These are phyloP conservation scores for Fusarium camptoceras DNA, from an alignment of 2,329 filamentous ascomycete genomes.

Conservation along the genomic window DNA sequence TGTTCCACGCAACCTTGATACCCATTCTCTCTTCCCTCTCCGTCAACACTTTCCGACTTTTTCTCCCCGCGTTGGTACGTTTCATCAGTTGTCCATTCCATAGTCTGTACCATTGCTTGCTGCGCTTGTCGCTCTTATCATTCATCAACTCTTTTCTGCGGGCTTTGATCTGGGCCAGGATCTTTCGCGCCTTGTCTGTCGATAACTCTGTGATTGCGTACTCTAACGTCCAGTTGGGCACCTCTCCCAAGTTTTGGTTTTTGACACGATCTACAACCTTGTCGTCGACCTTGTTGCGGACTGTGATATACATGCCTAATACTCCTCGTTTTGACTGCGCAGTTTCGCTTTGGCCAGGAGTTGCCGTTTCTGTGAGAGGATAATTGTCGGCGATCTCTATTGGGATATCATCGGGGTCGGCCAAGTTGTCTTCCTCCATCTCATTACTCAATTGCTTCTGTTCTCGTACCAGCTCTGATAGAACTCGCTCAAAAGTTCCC, in stretches of 20 bases:
- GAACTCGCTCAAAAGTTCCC: slow-evolving; percentile 62
- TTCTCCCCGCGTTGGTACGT: slow-evolving; percentile 65
- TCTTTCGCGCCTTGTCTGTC: slow-evolving; percentile 54
- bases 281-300: slow-evolving; percentile 79
- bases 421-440: slow-evolving; percentile 6
- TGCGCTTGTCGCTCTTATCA: slow-evolving; percentile 55
- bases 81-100: slow-evolving; percentile 56
- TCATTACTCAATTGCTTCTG: slow-evolving; percentile 48
- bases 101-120: slow-evolving; percentile 59
- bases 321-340: slow-evolving; percentile 4
- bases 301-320: slow-evolving; percentile 76
- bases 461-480: slow-evolving; percentile 59
- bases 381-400: not conserved
- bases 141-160: slow-evolving; percentile 64
- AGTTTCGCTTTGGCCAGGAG: not conserved
- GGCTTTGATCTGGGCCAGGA: slow-evolving; percentile 68
- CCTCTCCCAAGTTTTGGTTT: not conserved
- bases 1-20: slow-evolving; percentile 60
- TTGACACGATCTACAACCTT: slow-evolving; percentile 70
- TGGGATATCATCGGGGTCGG: not conserved
- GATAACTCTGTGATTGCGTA: slow-evolving; percentile 78
- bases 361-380: not conserved
- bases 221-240: slow-evolving; percentile 74
- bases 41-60: slow-evolving; percentile 68
- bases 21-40: slow-evolving; percentile 61